Evolutionary conservation across 371 early-diverging fungal species (phyloP).

Genomic region (Actinomortierella wolfii): DNA sequence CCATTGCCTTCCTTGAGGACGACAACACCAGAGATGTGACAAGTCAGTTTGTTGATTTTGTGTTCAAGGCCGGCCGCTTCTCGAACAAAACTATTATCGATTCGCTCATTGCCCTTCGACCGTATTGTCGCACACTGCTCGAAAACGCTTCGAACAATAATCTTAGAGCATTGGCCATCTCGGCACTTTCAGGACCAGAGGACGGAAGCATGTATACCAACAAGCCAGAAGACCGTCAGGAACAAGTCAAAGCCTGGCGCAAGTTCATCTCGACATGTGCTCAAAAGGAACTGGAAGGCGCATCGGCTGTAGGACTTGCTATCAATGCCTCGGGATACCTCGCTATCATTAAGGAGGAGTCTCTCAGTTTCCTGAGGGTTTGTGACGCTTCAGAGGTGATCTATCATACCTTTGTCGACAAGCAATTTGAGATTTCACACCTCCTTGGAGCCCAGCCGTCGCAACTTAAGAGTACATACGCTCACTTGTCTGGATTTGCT

Average conservation of each 20-base stretch:
- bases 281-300: slow-evolving; percentile 32
- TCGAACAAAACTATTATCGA: slow-evolving; percentile 30
- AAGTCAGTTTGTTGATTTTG: slow-evolving; percentile 27
- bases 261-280: slow-evolving; percentile 38
- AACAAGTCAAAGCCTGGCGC: slow-evolving; percentile 29
- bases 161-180: too few species aligned
- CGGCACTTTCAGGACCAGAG: too few species aligned
- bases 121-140: background rate
- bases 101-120: slow-evolving; percentile 13
- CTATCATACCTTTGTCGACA: slow-evolving; percentile 38
- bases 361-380: slow-evolving; percentile 36
- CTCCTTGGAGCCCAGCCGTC: slow-evolving; percentile 31
- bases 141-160: too few species aligned
- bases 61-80: slow-evolving; percentile 35
- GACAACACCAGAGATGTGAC: slow-evolving; percentile 22
- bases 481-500: slow-evolving; percentile 16
- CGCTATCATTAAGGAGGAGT: slow-evolving; percentile 34
- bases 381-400: slow-evolving; percentile 43
- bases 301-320: slow-evolving; percentile 18
- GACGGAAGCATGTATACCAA: background rate
- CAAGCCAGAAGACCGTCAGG: slow-evolving; percentile 9
- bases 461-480: slow-evolving; percentile 32
- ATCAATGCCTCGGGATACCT: slow-evolving; percentile 34
- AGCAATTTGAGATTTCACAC: slow-evolving; percentile 32
- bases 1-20: slow-evolving; percentile 26